Percentiles rank a stretch among this genome's conserved stretches.
phyloP scores from a whole-genome alignment of 306 rosid genomes.

The Trichosanthes cucumerina region DNA sequence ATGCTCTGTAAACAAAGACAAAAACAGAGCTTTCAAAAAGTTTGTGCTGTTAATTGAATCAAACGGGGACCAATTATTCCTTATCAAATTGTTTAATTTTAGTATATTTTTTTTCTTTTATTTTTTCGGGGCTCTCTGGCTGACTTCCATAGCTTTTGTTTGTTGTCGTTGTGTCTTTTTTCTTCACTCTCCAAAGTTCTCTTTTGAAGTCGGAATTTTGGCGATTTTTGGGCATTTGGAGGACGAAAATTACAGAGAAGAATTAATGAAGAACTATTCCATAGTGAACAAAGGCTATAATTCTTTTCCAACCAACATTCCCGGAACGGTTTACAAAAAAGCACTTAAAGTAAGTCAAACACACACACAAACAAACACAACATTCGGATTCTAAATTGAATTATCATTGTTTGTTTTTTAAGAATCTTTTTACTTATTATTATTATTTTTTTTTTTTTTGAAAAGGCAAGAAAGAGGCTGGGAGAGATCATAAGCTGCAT shows the following conservation, averaged over 20 bases:
- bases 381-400: not conserved
- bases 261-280: slow-evolving; percentile 49
- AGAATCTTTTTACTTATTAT: not conserved
- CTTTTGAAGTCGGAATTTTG: slow-evolving; percentile 75
- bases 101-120: not conserved
- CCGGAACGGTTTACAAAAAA: slow-evolving; percentile 60
- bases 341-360: slow-evolving; percentile 45
- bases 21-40: not conserved
- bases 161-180: not conserved
- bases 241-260: slow-evolving; percentile 41
- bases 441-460: not conserved
- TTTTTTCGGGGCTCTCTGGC: not conserved
- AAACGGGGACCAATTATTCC: slow-evolving; percentile 10
- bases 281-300: slow-evolving; percentile 68
- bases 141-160: not conserved
- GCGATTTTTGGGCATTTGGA: slow-evolving; percentile 56
- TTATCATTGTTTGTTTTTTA: not conserved
- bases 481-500: slow-evolving; percentile 46
- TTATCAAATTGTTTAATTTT: not conserved
- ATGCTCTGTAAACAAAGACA: not conserved
- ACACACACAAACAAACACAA: not conserved
- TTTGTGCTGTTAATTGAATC: slow-evolving; percentile 4
- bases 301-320: slow-evolving; percentile 57
- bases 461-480: slow-evolving; percentile 64
- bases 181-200: slow-evolving; percentile 35